Conservation (phyloP, 2,329 filamentous ascomycete species). For the Phaeoacremonium minimum region DNA sequence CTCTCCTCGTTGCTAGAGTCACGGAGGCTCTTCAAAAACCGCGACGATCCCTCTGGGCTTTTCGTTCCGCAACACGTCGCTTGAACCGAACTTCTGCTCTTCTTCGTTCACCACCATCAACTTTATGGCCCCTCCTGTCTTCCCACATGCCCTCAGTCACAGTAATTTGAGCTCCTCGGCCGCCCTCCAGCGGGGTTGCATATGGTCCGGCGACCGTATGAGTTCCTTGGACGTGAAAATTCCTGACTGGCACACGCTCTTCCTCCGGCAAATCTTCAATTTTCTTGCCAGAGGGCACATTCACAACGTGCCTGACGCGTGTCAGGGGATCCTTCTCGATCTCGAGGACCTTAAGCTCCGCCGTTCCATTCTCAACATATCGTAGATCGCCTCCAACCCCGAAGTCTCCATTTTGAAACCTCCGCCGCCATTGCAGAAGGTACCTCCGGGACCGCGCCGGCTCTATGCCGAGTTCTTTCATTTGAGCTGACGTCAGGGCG, state of each 20-base stretch:
- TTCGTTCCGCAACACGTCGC: slow-evolving; percentile 74
- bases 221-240: slow-evolving; percentile 65
- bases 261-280: slow-evolving; percentile 24
- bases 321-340: slow-evolving; percentile 20
- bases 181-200: slow-evolving; percentile 63
- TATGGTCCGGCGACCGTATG: slow-evolving; percentile 72
- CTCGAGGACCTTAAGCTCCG: slow-evolving; percentile 45
- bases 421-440: slow-evolving; percentile 81
- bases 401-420: slow-evolving; percentile 72
- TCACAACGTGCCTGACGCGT: slow-evolving; percentile 49
- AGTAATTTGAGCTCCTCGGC: slow-evolving; percentile 60
- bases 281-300: slow-evolving; percentile 44
- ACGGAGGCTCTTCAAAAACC: too few relatives aligned
- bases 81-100: slow-evolving; percentile 83
- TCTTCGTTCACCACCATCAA: slow-evolving; percentile 93
- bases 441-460: slow-evolving; percentile 79
- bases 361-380: slow-evolving; percentile 58
- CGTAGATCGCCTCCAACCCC: slow-evolving; percentile 81
- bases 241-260: slow-evolving; percentile 50
- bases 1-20: too few relatives aligned
- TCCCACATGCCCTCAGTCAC: slow-evolving; percentile 92
- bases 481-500: slow-evolving; percentile 69
- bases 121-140: slow-evolving; percentile 78
- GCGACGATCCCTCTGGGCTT: slow-evolving; percentile 57
- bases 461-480: slow-evolving; percentile 82